phyloP scores from a whole-genome alignment of 1,139 yeast genomes.

The Protomyces arabidopsidicola region DNA sequence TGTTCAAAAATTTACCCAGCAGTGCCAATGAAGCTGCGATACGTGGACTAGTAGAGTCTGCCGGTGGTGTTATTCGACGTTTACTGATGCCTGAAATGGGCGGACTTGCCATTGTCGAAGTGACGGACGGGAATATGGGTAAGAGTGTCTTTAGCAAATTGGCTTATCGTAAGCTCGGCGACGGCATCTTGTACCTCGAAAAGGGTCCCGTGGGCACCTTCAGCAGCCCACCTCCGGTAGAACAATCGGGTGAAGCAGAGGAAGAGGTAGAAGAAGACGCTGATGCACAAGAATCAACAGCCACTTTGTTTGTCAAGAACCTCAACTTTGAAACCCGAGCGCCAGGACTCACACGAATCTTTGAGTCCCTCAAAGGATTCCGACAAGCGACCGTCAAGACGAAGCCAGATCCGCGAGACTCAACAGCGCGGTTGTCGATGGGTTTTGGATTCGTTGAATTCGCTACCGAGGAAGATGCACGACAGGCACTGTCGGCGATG shows the following conservation, averaged over 20 bases:
- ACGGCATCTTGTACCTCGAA: conserved; percentile 79
- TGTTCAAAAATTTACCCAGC: conserved; percentile 84
- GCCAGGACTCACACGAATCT: conserved; percentile 53
- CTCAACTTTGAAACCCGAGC: conserved; percentile 77
- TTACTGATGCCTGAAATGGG: conserved; percentile 95
- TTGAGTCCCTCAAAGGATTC: conserved; percentile 72
- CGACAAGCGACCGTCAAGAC: conserved; percentile 77
- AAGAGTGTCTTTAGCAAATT: conserved; percentile 84
- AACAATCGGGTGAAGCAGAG: conserved; percentile 38
- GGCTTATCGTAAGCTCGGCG: conserved; percentile 81
- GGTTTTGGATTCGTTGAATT: conserved; percentile 97
- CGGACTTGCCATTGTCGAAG: conserved; percentile 92
- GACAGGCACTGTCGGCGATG: conserved; percentile 64
- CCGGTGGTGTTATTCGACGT: conserved; percentile 68
- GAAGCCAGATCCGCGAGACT: conserved; percentile 77
- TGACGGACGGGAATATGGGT: conserved; percentile 75
- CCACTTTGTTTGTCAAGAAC: conserved; percentile 85
- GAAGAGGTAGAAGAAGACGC: conserved; percentile 44
- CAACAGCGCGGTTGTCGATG: conserved; percentile 71
- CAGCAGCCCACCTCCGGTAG: conserved; percentile 36
- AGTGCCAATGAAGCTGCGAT: conserved; percentile 78
- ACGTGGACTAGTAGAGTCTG: conserved; percentile 70
- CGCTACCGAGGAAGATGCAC: conserved; percentile 69
- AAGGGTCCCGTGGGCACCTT: conserved; percentile 88
- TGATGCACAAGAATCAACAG: conserved; percentile 61